Percentiles rank a stretch among this genome's conserved stretches.
These are phyloP conservation scores for Tinospora cordifolia DNA, from an alignment of 164 flowering plant species.

Conservation along the genomic window DNA sequence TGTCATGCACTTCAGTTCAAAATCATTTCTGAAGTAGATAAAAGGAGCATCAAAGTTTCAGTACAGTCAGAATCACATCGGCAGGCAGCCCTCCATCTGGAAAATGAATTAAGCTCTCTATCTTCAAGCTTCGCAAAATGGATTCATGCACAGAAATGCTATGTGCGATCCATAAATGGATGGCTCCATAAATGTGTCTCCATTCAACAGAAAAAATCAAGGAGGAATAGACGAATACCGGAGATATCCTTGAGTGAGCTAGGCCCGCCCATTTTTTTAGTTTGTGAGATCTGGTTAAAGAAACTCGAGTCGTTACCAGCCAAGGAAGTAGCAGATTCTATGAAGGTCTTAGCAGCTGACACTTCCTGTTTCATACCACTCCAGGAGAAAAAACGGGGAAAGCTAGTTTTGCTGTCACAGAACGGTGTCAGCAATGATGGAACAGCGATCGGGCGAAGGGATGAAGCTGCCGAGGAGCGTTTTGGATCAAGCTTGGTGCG, in stretches of 20 bases:
- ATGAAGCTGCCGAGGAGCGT: constrained; percentile 40
- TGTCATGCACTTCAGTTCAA: constrained; percentile 67
- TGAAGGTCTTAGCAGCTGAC: constrained; percentile 48
- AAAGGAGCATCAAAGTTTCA: constrained; percentile 35
- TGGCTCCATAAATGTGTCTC: constrained; percentile 77
- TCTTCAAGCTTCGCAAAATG: constrained; percentile 65
- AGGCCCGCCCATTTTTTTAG: constrained; percentile 73
- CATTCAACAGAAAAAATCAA: constrained; percentile 32
- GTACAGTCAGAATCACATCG: constrained; percentile 53
- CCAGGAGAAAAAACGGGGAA: constrained; percentile 58
- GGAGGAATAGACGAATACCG: constrained; percentile 32
- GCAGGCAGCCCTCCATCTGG: constrained; percentile 53
- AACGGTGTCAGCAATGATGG: constrained; percentile 19
- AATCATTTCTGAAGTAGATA: constrained; percentile 45
- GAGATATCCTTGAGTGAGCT: constrained; percentile 27
- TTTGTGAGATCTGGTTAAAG: constrained; percentile 64
- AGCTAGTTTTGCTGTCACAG: constrained; percentile 26
- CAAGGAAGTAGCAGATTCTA: constrained; percentile 51
- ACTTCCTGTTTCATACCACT: constrained; percentile 49
- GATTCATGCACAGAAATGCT: constrained; percentile 61
- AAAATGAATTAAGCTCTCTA: constrained; percentile 40
- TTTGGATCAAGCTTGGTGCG: constrained; percentile 44
- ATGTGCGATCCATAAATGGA: constrained; percentile 50
- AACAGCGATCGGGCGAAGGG: constrained; percentile 19
- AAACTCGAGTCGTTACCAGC: constrained; percentile 35